phyloP scores from a whole-genome alignment of 2,329 filamentous ascomycete genomes.

The Aureobasidium sp. region DNA sequence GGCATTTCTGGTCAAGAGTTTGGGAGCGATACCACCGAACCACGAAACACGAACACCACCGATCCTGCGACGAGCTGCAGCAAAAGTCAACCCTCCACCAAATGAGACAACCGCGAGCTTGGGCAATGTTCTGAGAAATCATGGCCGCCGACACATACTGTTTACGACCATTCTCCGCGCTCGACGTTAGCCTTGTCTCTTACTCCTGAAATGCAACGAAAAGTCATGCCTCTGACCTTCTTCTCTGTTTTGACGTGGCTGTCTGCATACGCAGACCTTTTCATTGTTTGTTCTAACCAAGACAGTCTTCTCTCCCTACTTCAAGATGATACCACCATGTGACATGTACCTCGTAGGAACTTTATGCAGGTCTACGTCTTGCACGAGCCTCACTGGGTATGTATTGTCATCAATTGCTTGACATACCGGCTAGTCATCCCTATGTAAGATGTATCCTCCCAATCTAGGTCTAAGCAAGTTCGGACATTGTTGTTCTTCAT shows the following conservation, averaged over 20 bases:
- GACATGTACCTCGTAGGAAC: background rate
- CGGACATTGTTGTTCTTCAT: too few species aligned
- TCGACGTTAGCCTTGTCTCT: background rate
- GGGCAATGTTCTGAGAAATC: background rate
- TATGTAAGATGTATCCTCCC: too few species aligned
- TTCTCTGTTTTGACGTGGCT: background rate
- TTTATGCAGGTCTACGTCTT: background rate
- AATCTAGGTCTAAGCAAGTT: too few species aligned
- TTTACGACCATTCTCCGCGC: background rate
- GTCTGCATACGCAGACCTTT: background rate
- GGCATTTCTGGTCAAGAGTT: background rate
- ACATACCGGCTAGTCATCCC: background rate
- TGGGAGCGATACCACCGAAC: constrained; percentile 8
- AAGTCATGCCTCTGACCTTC: background rate
- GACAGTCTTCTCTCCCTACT: background rate
- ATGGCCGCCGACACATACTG: background rate
- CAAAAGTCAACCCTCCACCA: background rate
- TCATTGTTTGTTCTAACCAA: background rate
- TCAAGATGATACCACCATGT: background rate
- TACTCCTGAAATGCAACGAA: background rate
- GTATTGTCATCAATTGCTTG: background rate
- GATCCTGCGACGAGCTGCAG: background rate
- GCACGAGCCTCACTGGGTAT: background rate
- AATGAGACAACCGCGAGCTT: background rate
- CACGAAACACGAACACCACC: background rate